These are phyloP conservation scores for Heterotrichella gracilis DNA, from an alignment of 352 stramenopile genomes.

Conservation along the genomic window DNA sequence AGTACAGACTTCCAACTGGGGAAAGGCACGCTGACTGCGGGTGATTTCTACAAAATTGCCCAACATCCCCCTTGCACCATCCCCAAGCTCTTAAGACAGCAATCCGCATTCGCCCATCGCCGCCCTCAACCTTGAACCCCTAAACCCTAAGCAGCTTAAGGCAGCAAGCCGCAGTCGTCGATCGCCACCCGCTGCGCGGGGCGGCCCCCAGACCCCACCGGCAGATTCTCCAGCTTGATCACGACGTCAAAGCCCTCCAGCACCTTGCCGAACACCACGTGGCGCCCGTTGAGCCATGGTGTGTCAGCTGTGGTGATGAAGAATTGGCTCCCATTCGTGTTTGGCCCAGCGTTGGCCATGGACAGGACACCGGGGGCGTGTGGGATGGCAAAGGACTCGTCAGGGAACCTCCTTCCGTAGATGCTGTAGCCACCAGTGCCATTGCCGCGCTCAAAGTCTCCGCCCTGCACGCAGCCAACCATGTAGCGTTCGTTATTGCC, in stretches of 20 bases:
- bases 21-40: no score
- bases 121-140: no score
- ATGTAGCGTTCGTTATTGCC: no score
- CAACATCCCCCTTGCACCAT: no score
- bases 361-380: conserved; percentile 55
- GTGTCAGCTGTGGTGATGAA: conserved; percentile 77
- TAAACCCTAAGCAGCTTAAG: no score
- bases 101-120: no score
- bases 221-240: conserved; percentile 62
- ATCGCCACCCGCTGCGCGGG: conserved; percentile 56
- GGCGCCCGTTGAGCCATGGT: conserved; percentile 64
- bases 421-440: conserved; percentile 45
- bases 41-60: no score
- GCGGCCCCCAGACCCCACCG: conserved; percentile 51
- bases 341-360: conserved; percentile 48
- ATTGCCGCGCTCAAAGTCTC: no score
- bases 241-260: conserved; percentile 55
- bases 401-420: conserved; percentile 32
- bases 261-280: conserved; percentile 64
- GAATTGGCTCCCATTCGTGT: conserved; percentile 68
- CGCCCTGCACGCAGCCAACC: no score
- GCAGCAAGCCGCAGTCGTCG: conserved; percentile 52
- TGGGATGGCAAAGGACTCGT: conserved; percentile 71
- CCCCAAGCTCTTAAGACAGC: no score
- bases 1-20: no score